These are phyloP conservation scores for Colletotrichum karsti DNA, from an alignment of 2,329 filamentous ascomycete genomes.

Conservation along the genomic window DNA sequence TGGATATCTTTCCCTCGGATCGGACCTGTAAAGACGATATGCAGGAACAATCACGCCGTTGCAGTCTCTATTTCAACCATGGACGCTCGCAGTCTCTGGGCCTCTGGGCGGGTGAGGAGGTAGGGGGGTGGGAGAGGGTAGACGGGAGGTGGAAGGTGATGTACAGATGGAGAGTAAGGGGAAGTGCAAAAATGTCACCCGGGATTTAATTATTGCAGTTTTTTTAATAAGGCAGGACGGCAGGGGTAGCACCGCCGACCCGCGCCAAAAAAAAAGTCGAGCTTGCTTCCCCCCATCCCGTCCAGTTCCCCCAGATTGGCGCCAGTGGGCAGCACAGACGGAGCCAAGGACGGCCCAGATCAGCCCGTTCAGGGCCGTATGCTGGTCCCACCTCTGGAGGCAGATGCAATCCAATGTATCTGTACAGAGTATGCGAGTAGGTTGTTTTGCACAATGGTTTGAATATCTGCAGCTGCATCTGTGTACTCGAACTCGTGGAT, in stretches of 20 bases:
- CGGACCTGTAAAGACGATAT: neutral
- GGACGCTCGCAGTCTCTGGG: conserved; percentile 20
- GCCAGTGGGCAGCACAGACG: conserved; percentile 29
- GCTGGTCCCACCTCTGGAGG: conserved; percentile 13
- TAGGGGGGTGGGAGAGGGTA: conserved; percentile 1
- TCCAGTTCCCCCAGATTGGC: conserved; percentile 29
- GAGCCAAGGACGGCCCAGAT: conserved; percentile 29
- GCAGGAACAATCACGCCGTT: conserved; percentile 1
- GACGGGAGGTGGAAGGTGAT: conserved; percentile 16
- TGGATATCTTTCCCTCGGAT: neutral
- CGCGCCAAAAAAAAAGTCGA: conserved; percentile 22
- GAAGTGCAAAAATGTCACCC: conserved; percentile 30
- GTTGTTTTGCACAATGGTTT: no score
- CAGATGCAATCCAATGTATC: no score
- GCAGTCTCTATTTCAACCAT: conserved; percentile 21
- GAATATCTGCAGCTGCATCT: no score
- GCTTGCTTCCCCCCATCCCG: conserved; percentile 8
- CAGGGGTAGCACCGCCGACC: conserved; percentile 28
- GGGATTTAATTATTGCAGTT: conserved; percentile 29
- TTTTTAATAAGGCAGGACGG: conserved; percentile 29
- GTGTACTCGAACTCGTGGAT: no score
- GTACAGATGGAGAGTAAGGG: conserved; percentile 27
- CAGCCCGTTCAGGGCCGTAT: conserved; percentile 20
- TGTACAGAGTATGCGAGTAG: no score
- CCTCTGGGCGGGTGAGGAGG: conserved; percentile 21